Evolutionary conservation across 495 filamentous ascomycete species (phyloP), one percentile per base, ranked within the genome.

Genomic region (Evernia prunastri): DNA sequence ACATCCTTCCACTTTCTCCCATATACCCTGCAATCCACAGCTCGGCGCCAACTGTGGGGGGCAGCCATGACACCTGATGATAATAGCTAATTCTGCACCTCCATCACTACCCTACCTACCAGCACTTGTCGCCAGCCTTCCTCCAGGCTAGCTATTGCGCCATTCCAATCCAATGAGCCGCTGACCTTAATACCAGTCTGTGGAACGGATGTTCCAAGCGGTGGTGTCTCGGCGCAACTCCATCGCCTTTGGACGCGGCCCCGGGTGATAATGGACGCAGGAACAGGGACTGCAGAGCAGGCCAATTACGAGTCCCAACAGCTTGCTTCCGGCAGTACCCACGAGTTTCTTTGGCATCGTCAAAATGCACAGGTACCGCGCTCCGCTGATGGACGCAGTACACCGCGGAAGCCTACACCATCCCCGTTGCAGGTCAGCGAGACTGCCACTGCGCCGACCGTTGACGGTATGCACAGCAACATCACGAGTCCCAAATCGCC

Each of bases 381-480:
- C 59, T 25, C 54, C 33, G 45, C 18, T 25, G 58, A 65, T 18
- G 54, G 58, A 23, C 58, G 56, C 20, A 64, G 39, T 47, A 58
- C 66, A 17, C 33, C 63, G 23, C 57, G 54, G 17, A 65, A 65
- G 60, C 58, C 63, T 57, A 40, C 56, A 12, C 42, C 62, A 15
- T 67, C 66, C 35, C 75, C 73, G 56, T 72, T 75, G 67, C 83
- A 80, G 43, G 81, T 76, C 33, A 85, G 78, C 9, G 83, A 84
- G 73, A 92, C 85, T 10, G 89, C 72, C 42, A 40, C 29, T 13
- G 20, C 25, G 39, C 58, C 35, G 23, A 37, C 29, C 3, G 35
- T 49, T 18, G 56, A 47, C 33, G 49, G 25, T 25, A 25, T 11
- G 8, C 47, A 61, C n/a, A 31, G 37, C 35, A 29, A 43, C 31